Conservation (phyloP, 192 early-diverging fungal genomes). For the Coemansia sp. region DNA sequence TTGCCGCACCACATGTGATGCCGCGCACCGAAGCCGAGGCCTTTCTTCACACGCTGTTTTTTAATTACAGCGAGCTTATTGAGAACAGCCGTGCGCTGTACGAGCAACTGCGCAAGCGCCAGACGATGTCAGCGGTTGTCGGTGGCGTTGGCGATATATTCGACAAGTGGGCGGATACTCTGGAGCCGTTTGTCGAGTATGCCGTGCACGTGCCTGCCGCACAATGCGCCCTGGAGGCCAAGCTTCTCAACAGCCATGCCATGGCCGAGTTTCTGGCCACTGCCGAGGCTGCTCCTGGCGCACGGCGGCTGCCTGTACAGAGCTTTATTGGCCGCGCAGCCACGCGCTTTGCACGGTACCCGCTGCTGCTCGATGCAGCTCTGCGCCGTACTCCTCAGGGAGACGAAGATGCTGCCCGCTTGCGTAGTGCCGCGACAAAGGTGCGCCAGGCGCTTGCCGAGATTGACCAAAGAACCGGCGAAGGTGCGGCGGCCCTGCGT, state of each 20-base stretch:
- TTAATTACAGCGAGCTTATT: slow-evolving; percentile 64
- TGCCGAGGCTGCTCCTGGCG: slow-evolving; percentile 68
- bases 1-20: slow-evolving; percentile 57
- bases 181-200: slow-evolving; percentile 80
- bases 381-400: slow-evolving; percentile 66
- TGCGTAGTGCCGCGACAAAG: slow-evolving; percentile 23
- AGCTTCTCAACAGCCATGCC: slow-evolving; percentile 58
- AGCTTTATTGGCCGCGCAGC: slow-evolving; percentile 87
- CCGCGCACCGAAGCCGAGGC: slow-evolving; percentile 47
- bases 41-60: slow-evolving; percentile 76
- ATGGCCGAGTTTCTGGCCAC: slow-evolving; percentile 76
- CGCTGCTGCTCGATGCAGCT: slow-evolving; percentile 73
- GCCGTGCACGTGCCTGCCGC: slow-evolving; percentile 77
- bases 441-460: slow-evolving; percentile 31
- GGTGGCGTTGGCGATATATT: slow-evolving; percentile 82
- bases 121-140: slow-evolving; percentile 59
- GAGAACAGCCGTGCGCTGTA: slow-evolving; percentile 56
- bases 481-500: slow-evolving; percentile 28
- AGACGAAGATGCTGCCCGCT: slow-evolving; percentile 55
- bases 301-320: slow-evolving; percentile 76
- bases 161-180: slow-evolving; percentile 59
- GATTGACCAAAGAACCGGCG: slow-evolving; percentile 43
- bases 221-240: slow-evolving; percentile 74
- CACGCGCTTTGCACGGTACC: slow-evolving; percentile 82
- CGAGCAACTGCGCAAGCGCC: slow-evolving; percentile 55